Evolutionary conservation across 2,329 filamentous ascomycete species (phyloP), one percentile per base, ranked within the genome.

Genomic region (Penicillium digitatum): DNA sequence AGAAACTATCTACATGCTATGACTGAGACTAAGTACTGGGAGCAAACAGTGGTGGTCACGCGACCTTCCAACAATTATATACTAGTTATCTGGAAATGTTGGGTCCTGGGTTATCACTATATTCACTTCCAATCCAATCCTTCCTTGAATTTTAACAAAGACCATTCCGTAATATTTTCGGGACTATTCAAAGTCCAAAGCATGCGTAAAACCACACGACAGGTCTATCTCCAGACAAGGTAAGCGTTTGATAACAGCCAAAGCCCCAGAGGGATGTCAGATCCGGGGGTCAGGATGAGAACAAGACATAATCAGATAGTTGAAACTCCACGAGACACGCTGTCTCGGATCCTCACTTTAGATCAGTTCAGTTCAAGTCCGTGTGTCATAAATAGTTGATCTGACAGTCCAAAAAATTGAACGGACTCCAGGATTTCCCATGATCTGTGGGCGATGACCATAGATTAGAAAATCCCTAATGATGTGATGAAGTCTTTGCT

Each of bases 191-290:
- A 43, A 7, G 16, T 12, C 14, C 39, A 42, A 42, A 18, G 22
- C 37, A 39, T 39, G 37, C 27, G 11, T 44, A 20, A 20, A 20
- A 20, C 24, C 1, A 20, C 12, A 20, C 12, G 11, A n/a, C n/a
- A 20, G 29, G 40, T 18, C 11, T 3, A 18, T 11, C 18, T 14
- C 14, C 10, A 45, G 39, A 51, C 45, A 51, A 51, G 48, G 46
- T 52, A 52, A 42, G 16, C 11, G 12, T 29, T 31, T n/a, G 27
- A 43, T 7, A 52, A 56, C 8, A 43, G 14, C 49, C 60, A 61
- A 62, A 59, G 39, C 60, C 57, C 48, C 29, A 60, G 38, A 56
- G 24, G 60, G 59, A 24, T 54, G 48, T 56, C 37, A 29, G 55
- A 62, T 62, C 59, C 57, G 59, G 58, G 58, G 49, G 50, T 51